Conservation (phyloP, 164 flowering plant genomes). For the Hamamelis virginiana region DNA sequence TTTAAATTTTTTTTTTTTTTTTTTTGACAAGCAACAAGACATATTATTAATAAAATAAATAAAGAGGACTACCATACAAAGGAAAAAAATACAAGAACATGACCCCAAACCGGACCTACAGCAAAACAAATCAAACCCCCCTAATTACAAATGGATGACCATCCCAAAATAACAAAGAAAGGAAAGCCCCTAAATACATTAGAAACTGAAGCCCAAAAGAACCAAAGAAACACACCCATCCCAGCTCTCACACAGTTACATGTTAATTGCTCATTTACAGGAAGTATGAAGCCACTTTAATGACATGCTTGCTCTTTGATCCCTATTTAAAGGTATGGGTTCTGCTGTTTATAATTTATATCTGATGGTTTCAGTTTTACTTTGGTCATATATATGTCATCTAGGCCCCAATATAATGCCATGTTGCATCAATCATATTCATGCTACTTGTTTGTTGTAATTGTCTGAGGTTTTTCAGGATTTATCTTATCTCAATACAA, state of each 20-base stretch:
- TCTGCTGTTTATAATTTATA: not conserved
- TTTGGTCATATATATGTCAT: not conserved
- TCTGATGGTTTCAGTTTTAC: not conserved
- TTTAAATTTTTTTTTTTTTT: no score
- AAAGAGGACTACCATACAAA: no score
- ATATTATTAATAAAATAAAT: no score
- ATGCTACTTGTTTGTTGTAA: not conserved
- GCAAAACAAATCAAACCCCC: no score
- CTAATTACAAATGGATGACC: no score
- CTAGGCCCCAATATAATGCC: conserved; percentile 2
- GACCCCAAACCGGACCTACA: no score
- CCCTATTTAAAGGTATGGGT: conserved; percentile 69
- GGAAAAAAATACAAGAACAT: no score
- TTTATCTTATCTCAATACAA: not conserved
- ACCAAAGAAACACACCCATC: no score
- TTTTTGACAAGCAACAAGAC: no score
- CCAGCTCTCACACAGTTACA: conserved; percentile 3
- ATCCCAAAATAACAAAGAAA: no score
- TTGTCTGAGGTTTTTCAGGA: not conserved
- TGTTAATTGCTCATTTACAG: conserved; percentile 38
- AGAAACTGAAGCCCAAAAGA: no score
- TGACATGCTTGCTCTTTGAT: conserved; percentile 92
- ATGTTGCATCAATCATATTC: not conserved
- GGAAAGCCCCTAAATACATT: no score
- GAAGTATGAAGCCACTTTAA: conserved; percentile 75